Conservation (phyloP, 179 eudicot species). For the Pouteria campechiana region DNA sequence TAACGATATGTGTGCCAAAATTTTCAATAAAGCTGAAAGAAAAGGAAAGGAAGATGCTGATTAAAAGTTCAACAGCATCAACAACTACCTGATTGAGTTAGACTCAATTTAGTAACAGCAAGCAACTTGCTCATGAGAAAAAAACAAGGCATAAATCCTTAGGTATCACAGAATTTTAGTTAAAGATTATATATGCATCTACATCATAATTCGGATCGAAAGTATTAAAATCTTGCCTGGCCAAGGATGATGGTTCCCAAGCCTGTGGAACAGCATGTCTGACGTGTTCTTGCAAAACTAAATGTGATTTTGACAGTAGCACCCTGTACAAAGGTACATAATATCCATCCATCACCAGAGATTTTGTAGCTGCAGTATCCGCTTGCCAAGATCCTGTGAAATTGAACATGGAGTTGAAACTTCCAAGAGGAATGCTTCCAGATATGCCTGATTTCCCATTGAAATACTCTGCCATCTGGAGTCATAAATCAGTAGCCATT, state of each 20-base stretch:
- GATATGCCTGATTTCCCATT: conserved; percentile 57
- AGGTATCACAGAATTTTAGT: too few relatives aligned
- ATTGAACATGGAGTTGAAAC: conserved; percentile 98
- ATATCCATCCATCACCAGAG: conserved; percentile 85
- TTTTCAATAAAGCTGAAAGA: conserved; percentile 94
- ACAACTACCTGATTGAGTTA: too few relatives aligned
- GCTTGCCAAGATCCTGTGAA: conserved; percentile 88
- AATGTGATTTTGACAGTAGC: conserved; percentile 34
- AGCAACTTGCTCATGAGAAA: too few relatives aligned
- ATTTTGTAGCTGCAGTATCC: conserved; percentile 84
- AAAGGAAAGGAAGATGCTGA: too few relatives aligned
- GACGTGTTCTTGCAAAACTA: conserved; percentile 55
- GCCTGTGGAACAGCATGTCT: conserved; percentile 83
- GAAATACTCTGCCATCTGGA: conserved; percentile 83
- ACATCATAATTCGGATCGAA: too few relatives aligned
- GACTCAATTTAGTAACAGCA: too few relatives aligned
- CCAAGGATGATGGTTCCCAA: conserved; percentile 96
- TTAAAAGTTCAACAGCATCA: too few relatives aligned
- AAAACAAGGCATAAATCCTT: too few relatives aligned
- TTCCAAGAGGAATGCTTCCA: conserved; percentile 80
- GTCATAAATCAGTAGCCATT: conserved; percentile 3
- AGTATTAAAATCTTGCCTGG: conserved; percentile 54
- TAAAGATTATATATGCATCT: too few relatives aligned
- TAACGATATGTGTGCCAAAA: conserved; percentile 88
- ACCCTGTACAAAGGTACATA: conserved; percentile 57